These are phyloP conservation scores for Aspergillus olivimuriae DNA, from an alignment of 495 filamentous ascomycete genomes.

Conservation along the genomic window DNA sequence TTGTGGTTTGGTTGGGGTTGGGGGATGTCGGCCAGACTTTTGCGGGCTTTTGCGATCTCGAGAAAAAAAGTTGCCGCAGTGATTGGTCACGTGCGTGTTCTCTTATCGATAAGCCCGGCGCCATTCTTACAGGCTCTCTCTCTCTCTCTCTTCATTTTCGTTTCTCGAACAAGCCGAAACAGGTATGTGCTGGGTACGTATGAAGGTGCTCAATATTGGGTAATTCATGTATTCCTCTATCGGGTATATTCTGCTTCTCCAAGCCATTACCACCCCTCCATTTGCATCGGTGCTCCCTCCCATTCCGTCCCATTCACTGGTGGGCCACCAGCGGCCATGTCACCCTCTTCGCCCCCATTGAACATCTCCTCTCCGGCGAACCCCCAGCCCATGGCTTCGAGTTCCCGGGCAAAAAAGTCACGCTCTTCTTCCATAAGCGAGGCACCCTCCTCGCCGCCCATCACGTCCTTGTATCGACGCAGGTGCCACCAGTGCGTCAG, in stretches of 20 bases:
- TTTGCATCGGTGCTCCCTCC: constrained; percentile 37
- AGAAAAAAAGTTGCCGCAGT: constrained; percentile 32
- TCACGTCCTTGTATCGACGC: constrained; percentile 68
- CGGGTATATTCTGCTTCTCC: not conserved
- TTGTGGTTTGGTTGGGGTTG: constrained; percentile 20
- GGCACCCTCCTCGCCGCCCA: constrained; percentile 59
- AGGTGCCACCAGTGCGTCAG: constrained; percentile 93
- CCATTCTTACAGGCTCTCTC: constrained; percentile 6
- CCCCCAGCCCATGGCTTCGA: constrained; percentile 74
- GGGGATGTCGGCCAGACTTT: constrained; percentile 16
- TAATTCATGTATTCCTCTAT: too few relatives aligned
- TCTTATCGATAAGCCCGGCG: constrained; percentile 30
- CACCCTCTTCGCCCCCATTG: constrained; percentile 36
- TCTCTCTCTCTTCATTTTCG: too few relatives aligned
- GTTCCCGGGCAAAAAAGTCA: constrained; percentile 84
- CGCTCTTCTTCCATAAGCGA: constrained; percentile 66
- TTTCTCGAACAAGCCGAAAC: too few relatives aligned
- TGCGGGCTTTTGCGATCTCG: constrained; percentile 6
- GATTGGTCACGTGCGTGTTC: constrained; percentile 23
- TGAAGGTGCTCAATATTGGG: not conserved
- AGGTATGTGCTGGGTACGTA: too few relatives aligned
- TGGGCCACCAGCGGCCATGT: constrained; percentile 34
- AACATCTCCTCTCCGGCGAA: constrained; percentile 30
- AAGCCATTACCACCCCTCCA: constrained; percentile 35
- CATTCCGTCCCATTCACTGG: constrained; percentile 40